Evolutionary conservation across 331 rosid genomes (phyloP), one percentile per base, ranked within the genome.

Genomic region (Telfairia occidentalis): DNA sequence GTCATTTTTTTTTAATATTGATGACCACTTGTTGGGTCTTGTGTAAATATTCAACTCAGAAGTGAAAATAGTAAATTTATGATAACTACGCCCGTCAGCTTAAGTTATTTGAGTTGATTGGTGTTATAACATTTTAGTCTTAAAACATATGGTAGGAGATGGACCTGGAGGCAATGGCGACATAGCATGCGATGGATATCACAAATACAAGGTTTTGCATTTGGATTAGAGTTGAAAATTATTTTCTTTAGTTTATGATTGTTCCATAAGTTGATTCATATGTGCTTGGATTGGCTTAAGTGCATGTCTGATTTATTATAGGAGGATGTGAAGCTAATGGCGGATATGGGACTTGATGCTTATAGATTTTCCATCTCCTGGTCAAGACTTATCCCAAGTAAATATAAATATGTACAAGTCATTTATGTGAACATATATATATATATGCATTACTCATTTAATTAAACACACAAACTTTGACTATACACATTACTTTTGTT

Each of bases 331-430:
- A 74, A 81, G 61, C 89, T 92, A 52, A 90, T 92, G 91, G 87
- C 61, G 19, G 82, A 86, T 69, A 82, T 76, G 73, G 90, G 97
- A 5, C 80, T 92, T 71, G 85, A 90, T 10, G 92, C 87, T 58
- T 86, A 86, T 18, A 82, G 96, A 86, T 89, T 90, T 81, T 92
- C 93, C 52, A 89, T 92, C 78, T 92, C 96, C 34, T 89, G 97
- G 98, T 87, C 98, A 43, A 85, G 97, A 79, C 85, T 89, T 60
- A 85, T 91, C 58, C 97, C 96, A 76, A 77, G 92, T 89, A 84
- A 59, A n/a, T n/a, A n/a, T n/a, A n/a, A n/a, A n/a, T n/a, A n/a
- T n/a, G n/a, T n/a, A n/a, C n/a, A n/a, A n/a, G n/a, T n/a, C n/a
- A n/a, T n/a, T n/a, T n/a, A n/a, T n/a, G n/a, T n/a, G n/a, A n/a